These are phyloP conservation scores for Parathielavia hyrcaniae DNA, from an alignment of 495 filamentous ascomycete genomes.

Conservation along the genomic window DNA sequence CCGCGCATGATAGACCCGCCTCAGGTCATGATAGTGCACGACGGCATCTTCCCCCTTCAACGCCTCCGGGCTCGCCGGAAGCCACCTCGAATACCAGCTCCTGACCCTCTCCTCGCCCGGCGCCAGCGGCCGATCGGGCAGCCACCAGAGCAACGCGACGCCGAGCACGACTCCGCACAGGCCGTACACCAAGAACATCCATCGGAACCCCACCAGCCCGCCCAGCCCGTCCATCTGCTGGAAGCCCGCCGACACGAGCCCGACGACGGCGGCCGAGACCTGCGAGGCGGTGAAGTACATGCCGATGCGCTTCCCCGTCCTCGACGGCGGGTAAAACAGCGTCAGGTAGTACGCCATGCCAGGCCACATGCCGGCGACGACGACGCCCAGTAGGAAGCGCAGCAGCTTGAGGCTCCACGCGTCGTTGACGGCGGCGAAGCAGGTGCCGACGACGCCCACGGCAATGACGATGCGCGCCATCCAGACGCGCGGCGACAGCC, in stretches of 20 bases:
- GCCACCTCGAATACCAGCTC: slow-evolving; percentile 48
- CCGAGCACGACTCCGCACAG: slow-evolving; percentile 65
- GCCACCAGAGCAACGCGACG: slow-evolving; percentile 74
- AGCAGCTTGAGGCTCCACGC: slow-evolving; percentile 89
- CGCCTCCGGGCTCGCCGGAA: slow-evolving; percentile 61
- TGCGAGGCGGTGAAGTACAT: slow-evolving; percentile 86
- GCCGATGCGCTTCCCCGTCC: slow-evolving; percentile 82
- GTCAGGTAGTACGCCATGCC: slow-evolving; percentile 93
- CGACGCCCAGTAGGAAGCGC: slow-evolving; percentile 77
- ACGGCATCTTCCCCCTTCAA: slow-evolving; percentile 70
- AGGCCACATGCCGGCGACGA: slow-evolving; percentile 91
- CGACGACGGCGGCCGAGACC: slow-evolving; percentile 83
- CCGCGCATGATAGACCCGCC: slow-evolving; percentile 65
- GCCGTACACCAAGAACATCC: slow-evolving; percentile 93
- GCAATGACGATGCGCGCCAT: slow-evolving; percentile 88
- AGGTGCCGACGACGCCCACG: slow-evolving; percentile 75
- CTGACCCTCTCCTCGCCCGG: slow-evolving; percentile 51
- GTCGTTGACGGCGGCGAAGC: slow-evolving; percentile 71
- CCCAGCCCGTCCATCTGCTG: slow-evolving; percentile 77
- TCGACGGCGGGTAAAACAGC: slow-evolving; percentile 81
- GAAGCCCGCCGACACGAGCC: slow-evolving; percentile 84
- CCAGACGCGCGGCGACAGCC: slow-evolving; percentile 78
- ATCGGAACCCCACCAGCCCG: slow-evolving; percentile 79
- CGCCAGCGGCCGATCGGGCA: slow-evolving; percentile 71
- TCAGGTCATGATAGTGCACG: slow-evolving; percentile 80